Base-by-base conservation (phyloP, 345 rosid species). In the Excoecaria agallocha region DNA sequence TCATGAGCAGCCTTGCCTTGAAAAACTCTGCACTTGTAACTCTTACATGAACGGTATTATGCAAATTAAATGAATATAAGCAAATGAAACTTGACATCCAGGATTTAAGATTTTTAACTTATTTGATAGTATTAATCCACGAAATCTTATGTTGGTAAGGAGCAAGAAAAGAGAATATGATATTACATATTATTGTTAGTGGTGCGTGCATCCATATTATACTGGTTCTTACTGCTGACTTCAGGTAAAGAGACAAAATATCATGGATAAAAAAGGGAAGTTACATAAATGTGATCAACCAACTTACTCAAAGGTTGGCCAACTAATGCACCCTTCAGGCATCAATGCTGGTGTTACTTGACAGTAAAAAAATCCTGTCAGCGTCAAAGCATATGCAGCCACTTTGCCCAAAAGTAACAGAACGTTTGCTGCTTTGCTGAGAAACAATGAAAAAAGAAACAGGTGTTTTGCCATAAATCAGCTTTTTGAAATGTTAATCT, bases 331-430 rank as follows among this genome's bases (percentile, higher is more conserved):
- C 52, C 80, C 94, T 54, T 89, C 94, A 20, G 81, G 79, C 79
- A 62, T 86, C 87, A 84, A 79, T 69, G 88, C 76, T 25, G 97
- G 91, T 24, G 87, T 90, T 76, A 88, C 88, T 86, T 84, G 93
- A 79, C 85, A 86, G 80, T 88, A 91, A 82, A 91, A 93, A 89
- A 96, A 93, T 58, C 98, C 96, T 49, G 98, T 93, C 78, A 93
- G 77, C 19, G 84, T 81, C 83, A 93, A 79, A 45, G 97, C 93
- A 81, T 85, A 87, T 3, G 90, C 65, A 73, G 99, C 92, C 79
- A 93, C 94, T 86, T 85, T 93, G 35, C 97, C 91, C 78, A 96
- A 84, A 84, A 91, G 83, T 41, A 87, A 84, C 75, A 96, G 84
- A 71, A 82, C 93, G 75, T 87, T 87, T 80, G 94, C 84, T 49